phyloP scores from a whole-genome alignment of 2,329 filamentous ascomycete genomes.

The Purpureocillium lavendulum region DNA sequence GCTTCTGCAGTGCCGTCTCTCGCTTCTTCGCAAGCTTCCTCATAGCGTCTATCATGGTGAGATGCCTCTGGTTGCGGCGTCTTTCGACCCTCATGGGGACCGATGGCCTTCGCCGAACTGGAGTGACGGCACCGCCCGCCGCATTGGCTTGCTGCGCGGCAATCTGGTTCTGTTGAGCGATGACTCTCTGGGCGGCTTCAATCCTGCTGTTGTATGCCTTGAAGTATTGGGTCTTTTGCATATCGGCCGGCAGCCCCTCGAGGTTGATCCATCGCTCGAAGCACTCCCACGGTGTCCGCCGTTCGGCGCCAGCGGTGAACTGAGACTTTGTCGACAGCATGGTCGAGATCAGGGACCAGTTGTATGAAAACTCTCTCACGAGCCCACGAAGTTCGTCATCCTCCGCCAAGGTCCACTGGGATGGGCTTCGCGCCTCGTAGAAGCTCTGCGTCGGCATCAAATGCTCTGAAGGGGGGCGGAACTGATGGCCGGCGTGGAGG shows the following conservation, averaged over 20 bases:
- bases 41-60: conserved; percentile 90
- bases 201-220: conserved; percentile 58
- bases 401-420: conserved; percentile 85
- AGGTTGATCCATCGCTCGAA: conserved; percentile 94
- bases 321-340: conserved; percentile 66
- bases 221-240: conserved; percentile 95
- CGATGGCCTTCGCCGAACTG: conserved; percentile 59
- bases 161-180: conserved; percentile 44
- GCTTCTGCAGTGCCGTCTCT: conserved; percentile 77
- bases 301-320: conserved; percentile 78
- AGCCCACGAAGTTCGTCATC: conserved; percentile 81
- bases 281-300: conserved; percentile 95
- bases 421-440: conserved; percentile 78
- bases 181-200: conserved; percentile 47
- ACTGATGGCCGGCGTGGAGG: conserved; percentile 84
- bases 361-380: conserved; percentile 91
- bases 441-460: conserved; percentile 85
- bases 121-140: conserved; percentile 21
- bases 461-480: conserved; percentile 85
- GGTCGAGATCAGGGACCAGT: conserved; percentile 90
- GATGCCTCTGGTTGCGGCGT: conserved; percentile 74
- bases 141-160: conserved; percentile 41
- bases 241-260: conserved; percentile 83
- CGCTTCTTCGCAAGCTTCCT: conserved; percentile 91
- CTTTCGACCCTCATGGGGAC: conserved; percentile 80